phyloP scores from a whole-genome alignment of 1,284 basidiomycete species.

The Gomphus bonarii region DNA sequence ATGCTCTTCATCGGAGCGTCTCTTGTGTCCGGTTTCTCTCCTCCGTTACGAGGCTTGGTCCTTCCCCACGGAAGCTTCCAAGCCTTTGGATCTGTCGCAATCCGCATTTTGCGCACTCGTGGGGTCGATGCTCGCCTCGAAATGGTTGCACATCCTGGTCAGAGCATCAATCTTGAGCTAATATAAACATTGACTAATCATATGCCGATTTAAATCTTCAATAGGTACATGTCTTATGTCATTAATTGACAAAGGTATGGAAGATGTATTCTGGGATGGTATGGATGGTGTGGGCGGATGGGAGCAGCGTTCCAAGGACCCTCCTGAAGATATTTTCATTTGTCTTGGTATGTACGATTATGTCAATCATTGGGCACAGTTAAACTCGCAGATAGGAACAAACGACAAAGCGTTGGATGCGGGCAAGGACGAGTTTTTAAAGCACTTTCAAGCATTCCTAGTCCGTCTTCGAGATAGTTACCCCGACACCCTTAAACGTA shows the following conservation, averaged over 20 bases:
- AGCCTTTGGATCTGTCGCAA: constrained; percentile 7
- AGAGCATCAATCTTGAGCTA: not conserved
- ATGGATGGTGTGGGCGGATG: constrained; percentile 4
- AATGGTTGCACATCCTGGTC: constrained; percentile 10
- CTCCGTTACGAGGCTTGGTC: not conserved
- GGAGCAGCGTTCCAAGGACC: constrained; percentile 8
- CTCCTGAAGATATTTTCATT: constrained; percentile 9
- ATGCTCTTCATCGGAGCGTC: constrained; percentile 10
- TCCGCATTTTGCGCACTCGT: constrained; percentile 1
- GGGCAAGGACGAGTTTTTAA: not conserved
- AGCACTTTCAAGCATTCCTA: constrained; percentile 3
- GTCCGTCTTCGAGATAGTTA: constrained; percentile 7
- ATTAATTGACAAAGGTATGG: constrained; percentile 6
- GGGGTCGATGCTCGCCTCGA: constrained; percentile 6
- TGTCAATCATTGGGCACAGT: not conserved
- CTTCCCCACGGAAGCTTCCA: constrained; percentile 8
- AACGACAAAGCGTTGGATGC: constrained; percentile 7
- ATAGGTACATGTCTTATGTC: constrained; percentile 2
- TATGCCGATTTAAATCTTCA: not conserved
- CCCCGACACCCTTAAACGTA: not conserved
- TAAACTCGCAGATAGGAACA: not conserved
- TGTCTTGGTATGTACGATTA: constrained; percentile 2
- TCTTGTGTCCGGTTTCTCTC: constrained; percentile 10
- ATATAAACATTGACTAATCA: not conserved
- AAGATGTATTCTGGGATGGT: constrained; percentile 10